Conservation (phyloP, 2,329 filamentous ascomycete genomes). For the Penicillium oxalicum region DNA sequence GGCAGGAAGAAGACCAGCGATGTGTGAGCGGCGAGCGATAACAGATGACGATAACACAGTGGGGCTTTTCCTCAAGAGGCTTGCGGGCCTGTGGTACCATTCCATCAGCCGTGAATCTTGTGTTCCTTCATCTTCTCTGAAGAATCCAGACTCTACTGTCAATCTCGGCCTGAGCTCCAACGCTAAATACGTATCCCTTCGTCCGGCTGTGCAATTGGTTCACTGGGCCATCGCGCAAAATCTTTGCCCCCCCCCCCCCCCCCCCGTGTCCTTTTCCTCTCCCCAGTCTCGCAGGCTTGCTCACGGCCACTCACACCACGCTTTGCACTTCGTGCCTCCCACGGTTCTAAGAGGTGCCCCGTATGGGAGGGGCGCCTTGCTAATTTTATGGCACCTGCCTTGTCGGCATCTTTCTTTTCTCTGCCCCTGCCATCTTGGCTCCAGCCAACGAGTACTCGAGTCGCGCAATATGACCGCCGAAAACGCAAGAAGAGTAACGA, state of each 20-base stretch:
- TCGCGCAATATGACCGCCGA: conserved; percentile 30
- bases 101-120: not conserved
- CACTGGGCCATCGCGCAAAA: too few relatives aligned
- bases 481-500: conserved; percentile 30
- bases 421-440: conserved; percentile 35
- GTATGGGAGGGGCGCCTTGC: conserved; percentile 5
- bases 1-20: conserved; percentile 3
- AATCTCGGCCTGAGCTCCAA: too few relatives aligned
- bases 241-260: too few relatives aligned
- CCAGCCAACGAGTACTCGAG: conserved; percentile 32
- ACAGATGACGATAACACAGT: conserved; percentile 15
- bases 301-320: too few relatives aligned
- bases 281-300: too few relatives aligned
- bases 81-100: too few relatives aligned
- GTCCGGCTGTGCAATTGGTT: too few relatives aligned
- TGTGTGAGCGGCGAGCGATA: not conserved
- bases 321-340: too few relatives aligned
- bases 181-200: too few relatives aligned
- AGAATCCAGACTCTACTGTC: too few relatives aligned
- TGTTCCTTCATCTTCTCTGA: too few relatives aligned
- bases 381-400: conserved; percentile 26
- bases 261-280: too few relatives aligned
- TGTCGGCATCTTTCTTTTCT: conserved; percentile 33
- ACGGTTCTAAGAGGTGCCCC: not conserved
- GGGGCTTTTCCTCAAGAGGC: conserved; percentile 9